A percentile compares a stretch with the other conserved stretches of the same genome.
phyloP scores from a whole-genome alignment of 2,329 filamentous ascomycete species.

The Orbilia oligospora region DNA sequence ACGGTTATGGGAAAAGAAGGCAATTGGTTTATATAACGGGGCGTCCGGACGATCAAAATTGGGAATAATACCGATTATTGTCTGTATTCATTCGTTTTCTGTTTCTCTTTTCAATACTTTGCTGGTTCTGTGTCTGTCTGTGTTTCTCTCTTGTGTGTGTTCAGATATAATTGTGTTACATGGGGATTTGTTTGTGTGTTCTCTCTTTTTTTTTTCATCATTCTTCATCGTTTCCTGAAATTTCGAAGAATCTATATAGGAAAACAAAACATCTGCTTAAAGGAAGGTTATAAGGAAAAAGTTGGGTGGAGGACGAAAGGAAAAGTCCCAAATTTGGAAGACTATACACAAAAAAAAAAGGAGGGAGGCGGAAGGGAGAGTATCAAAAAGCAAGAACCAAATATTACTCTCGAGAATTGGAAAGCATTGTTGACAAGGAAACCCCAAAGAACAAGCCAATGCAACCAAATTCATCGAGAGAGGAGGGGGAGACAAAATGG shows the following conservation, averaged over 20 bases:
- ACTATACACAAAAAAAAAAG: constrained; percentile 50
- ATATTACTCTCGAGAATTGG: constrained; percentile 16
- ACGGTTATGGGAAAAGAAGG: not conserved
- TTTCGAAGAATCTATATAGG: constrained; percentile 53
- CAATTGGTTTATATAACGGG: constrained; percentile 28
- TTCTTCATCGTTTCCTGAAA: constrained; percentile 52
- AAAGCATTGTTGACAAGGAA: constrained; percentile 46
- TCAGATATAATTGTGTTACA: constrained; percentile 29
- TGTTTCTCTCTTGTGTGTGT: constrained; percentile 31
- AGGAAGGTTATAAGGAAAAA: constrained; percentile 41
- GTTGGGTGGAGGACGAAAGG: constrained; percentile 39
- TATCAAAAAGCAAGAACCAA: constrained; percentile 36
- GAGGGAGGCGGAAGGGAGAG: constrained; percentile 18
- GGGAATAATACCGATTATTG: constrained; percentile 40
- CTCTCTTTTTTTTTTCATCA: constrained; percentile 31
- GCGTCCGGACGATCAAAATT: constrained; percentile 49
- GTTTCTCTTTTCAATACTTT: constrained; percentile 16
- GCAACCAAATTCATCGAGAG: constrained; percentile 23
- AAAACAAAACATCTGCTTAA: constrained; percentile 26
- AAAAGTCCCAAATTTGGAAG: constrained; percentile 46
- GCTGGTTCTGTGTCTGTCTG: constrained; percentile 42
- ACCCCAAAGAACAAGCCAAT: constrained; percentile 50
- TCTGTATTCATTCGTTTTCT: constrained; percentile 54
- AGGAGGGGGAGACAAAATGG: constrained; percentile 20
- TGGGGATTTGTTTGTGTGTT: constrained; percentile 34